Conservation (phyloP, 2,329 filamentous ascomycete genomes). For the Clonostachys byssicola region DNA sequence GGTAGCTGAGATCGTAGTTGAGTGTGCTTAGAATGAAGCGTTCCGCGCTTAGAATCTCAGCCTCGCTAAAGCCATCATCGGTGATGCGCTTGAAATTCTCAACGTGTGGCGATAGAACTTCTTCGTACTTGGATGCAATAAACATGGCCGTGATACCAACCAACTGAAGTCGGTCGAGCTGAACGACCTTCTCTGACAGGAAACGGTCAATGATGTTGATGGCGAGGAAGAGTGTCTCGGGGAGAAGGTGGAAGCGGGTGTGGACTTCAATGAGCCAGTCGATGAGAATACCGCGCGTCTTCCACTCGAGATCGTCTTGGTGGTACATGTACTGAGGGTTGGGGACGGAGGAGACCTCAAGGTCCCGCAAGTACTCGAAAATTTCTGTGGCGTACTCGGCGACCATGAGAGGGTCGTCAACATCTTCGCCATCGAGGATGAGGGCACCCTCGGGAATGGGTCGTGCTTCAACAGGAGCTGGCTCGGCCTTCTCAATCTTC, state of each 20-base stretch:
- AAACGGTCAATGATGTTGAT: conserved; percentile 99
- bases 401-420: conserved; percentile 95
- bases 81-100: conserved; percentile 96
- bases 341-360: conserved; percentile 75
- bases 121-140: conserved; percentile 98
- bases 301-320: conserved; percentile 95
- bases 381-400: conserved; percentile 97
- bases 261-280: conserved; percentile 99
- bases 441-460: conserved; percentile 32
- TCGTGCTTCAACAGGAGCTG: conserved; percentile 15
- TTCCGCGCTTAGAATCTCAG: conserved; percentile 95
- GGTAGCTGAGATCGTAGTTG: conserved; percentile 96
- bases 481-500: conserved; percentile 4
- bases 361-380: conserved; percentile 88
- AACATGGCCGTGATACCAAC: conserved; percentile 99
- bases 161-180: conserved; percentile 91
- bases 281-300: conserved; percentile 93
- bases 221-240: conserved; percentile 92
- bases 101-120: conserved; percentile 94
- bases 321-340: conserved; percentile 94
- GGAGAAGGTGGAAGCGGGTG: conserved; percentile 90
- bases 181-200: conserved; percentile 90
- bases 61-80: conserved; percentile 92
- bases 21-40: conserved; percentile 87
- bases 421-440: conserved; percentile 80